A percentile compares a stretch with the other conserved stretches of the same genome.
Evolutionary conservation across 164 flowering plant genomes (phyloP).

Genomic region (Platanus orientalis): DNA sequence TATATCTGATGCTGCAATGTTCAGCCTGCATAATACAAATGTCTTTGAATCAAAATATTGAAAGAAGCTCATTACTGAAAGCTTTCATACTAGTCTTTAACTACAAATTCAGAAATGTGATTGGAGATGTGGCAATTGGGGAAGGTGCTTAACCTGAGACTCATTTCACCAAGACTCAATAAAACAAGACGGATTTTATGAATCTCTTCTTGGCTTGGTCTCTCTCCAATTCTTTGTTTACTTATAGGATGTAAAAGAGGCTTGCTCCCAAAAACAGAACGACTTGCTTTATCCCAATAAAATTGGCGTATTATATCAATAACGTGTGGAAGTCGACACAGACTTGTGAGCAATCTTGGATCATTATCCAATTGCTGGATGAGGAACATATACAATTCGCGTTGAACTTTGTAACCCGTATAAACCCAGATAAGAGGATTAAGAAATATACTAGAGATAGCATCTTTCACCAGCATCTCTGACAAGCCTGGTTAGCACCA

Average conservation of each 20-base stretch:
- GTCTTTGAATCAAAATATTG: background rate
- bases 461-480: slow-evolving; percentile 77
- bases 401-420: slow-evolving; percentile 76
- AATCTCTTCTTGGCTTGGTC: slow-evolving; percentile 74
- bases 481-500: slow-evolving; percentile 50
- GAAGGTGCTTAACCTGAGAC: slow-evolving; percentile 62
- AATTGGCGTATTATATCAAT: slow-evolving; percentile 72
- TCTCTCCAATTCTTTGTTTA: slow-evolving; percentile 57
- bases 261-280: slow-evolving; percentile 48
- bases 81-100: background rate
- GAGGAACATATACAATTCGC: slow-evolving; percentile 90
- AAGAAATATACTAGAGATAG: slow-evolving; percentile 72
- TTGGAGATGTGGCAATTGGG: no score
- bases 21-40: slow-evolving; percentile 66
- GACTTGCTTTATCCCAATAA: slow-evolving; percentile 68
- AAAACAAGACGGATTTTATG: slow-evolving; percentile 93
- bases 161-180: slow-evolving; percentile 97
- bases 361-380: slow-evolving; percentile 90
- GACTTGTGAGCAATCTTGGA: slow-evolving; percentile 60
- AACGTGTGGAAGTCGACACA: slow-evolving; percentile 77
- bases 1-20: slow-evolving; percentile 62
- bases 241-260: slow-evolving; percentile 58
- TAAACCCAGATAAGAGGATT: slow-evolving; percentile 87
- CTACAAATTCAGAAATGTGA: background rate
- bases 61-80: background rate